Percentiles rank a stretch among this genome's conserved stretches.
These are phyloP conservation scores for Mycena galopus DNA, from an alignment of 768 basidiomycete genomes.

Conservation along the genomic window DNA sequence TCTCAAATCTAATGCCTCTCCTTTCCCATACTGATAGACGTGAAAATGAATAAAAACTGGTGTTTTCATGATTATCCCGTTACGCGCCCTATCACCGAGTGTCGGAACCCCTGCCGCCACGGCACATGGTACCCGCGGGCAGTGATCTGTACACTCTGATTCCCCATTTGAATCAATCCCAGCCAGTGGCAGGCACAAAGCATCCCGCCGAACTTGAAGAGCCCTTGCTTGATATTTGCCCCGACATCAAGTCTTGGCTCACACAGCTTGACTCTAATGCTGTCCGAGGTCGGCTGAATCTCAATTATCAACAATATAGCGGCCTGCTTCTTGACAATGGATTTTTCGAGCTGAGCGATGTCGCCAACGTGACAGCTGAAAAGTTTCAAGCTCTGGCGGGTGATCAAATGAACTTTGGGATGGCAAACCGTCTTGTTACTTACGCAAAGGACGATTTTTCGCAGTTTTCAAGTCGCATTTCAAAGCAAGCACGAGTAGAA, in stretches of 20 bases:
- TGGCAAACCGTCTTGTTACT: neutral
- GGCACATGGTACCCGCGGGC: too few relatives aligned
- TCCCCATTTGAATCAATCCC: too few relatives aligned
- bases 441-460: neutral
- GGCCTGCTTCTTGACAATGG: neutral
- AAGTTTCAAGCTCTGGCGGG: neutral
- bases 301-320: neutral
- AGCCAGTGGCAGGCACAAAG: too few relatives aligned
- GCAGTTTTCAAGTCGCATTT: neutral
- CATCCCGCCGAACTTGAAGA: too few relatives aligned
- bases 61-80: too few relatives aligned
- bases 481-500: neutral
- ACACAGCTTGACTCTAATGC: neutral
- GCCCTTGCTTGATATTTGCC: neutral
- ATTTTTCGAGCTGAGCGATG: neutral
- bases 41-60: too few relatives aligned
- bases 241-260: neutral
- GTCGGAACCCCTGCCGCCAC: too few relatives aligned
- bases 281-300: neutral
- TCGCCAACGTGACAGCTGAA: neutral
- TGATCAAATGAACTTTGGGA: neutral
- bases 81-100: too few relatives aligned
- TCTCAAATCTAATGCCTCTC: too few relatives aligned
- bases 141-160: too few relatives aligned
- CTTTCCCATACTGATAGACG: too few relatives aligned